These are phyloP conservation scores for Cladosporium austrohemisphaericum DNA, from an alignment of 2,329 filamentous ascomycete genomes.

Conservation along the genomic window DNA sequence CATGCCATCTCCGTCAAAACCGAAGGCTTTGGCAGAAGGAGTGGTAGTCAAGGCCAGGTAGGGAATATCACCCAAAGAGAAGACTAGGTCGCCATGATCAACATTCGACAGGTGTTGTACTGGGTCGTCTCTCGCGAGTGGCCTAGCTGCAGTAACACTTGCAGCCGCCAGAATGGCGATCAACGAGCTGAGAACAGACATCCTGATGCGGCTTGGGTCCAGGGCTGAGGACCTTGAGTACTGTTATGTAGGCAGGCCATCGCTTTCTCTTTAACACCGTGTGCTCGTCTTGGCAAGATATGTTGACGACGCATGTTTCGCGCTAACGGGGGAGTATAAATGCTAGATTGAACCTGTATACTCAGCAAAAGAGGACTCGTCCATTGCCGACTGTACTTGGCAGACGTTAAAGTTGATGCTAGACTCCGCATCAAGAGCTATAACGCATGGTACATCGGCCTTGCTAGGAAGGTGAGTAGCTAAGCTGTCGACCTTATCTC, in stretches of 20 bases:
- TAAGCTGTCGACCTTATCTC: neutral
- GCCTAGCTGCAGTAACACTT: neutral
- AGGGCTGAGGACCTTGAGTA: no score
- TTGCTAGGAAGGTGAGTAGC: neutral
- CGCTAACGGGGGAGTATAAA: neutral
- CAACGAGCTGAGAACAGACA: neutral
- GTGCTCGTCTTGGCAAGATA: neutral
- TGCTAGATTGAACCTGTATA: no score
- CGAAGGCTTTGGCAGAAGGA: neutral
- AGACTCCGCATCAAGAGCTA: neutral
- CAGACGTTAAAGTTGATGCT: slow-evolving; percentile 3
- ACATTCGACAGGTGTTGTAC: neutral
- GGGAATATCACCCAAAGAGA: neutral
- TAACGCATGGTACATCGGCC: neutral
- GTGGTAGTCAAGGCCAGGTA: slow-evolving; percentile 3
- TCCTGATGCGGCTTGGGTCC: neutral
- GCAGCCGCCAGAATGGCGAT: neutral
- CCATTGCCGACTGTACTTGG: neutral
- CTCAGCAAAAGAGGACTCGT: no score
- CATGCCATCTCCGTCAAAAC: neutral
- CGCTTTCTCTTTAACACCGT: neutral
- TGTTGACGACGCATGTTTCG: neutral
- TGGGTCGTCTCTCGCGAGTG: neutral
- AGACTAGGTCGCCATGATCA: slow-evolving; percentile 1
- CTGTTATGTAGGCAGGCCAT: neutral